These are phyloP conservation scores for Trichoderma gracile DNA, from an alignment of 2,329 filamentous ascomycete species.

Conservation along the genomic window DNA sequence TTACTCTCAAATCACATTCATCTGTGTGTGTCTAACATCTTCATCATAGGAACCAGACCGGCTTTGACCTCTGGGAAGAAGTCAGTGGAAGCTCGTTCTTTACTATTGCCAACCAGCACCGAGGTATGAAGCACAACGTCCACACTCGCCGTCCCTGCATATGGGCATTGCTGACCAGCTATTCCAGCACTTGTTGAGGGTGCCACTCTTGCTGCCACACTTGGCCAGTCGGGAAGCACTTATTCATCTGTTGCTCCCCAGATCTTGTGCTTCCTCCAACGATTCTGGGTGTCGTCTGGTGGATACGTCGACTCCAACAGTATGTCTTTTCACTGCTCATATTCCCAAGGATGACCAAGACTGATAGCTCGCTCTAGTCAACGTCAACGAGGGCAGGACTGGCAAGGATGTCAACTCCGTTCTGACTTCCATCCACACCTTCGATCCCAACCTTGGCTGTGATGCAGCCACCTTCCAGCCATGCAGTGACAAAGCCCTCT, in stretches of 20 bases:
- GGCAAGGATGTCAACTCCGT: conserved; percentile 74
- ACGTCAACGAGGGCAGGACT: conserved; percentile 59
- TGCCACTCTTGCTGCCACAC: conserved; percentile 60
- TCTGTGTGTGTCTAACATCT: conserved; percentile 4
- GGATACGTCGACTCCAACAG: conserved; percentile 69
- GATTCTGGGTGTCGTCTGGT: conserved; percentile 65
- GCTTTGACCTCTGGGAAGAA: conserved; percentile 84
- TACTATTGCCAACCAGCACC: conserved; percentile 68
- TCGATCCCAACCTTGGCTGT: conserved; percentile 66
- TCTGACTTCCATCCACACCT: conserved; percentile 65
- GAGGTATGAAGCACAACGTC: conserved; percentile 47
- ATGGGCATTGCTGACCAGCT: not conserved
- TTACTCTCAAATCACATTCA: not conserved
- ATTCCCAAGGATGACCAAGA: not conserved
- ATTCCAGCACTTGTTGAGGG: conserved; percentile 62
- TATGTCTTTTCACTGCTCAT: conserved; percentile 29
- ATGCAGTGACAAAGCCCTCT: conserved; percentile 66
- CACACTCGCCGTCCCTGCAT: not conserved
- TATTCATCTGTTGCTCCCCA: conserved; percentile 68
- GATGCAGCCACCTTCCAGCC: conserved; percentile 75
- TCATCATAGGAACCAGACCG: conserved; percentile 51
- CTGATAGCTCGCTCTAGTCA: conserved; percentile 43
- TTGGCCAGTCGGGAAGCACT: conserved; percentile 60
- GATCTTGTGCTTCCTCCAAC: conserved; percentile 71
- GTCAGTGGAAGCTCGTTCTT: conserved; percentile 77